Evolutionary conservation across 257 asterid genomes (phyloP), one percentile per base, ranked within the genome.

Genomic region (Nicotiana sylvestris): DNA sequence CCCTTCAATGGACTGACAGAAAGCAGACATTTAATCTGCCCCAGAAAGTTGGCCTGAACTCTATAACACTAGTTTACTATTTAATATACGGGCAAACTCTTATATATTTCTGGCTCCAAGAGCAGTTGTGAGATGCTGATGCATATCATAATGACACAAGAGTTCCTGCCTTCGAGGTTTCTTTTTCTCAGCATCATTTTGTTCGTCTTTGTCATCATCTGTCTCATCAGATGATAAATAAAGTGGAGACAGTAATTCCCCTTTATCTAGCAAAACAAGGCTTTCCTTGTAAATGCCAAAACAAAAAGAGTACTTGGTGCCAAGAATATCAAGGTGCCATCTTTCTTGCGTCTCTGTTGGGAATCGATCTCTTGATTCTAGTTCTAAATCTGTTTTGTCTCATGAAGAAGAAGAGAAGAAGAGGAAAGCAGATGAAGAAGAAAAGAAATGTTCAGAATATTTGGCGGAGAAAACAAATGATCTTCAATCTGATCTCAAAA

Each of bases 211-310:
- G 2, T 62, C 82, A 0, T 81, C 85, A 49, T 80, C 1, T 80
- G 78, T 83, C 79, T 27, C 76, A n/a, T 51, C 85, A 29, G 16
- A 79, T 51, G 82, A 27, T 56, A 57, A 37, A 1, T 78, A 65
- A 37, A n/a, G 15, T 61, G 46, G 79, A 27, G 81, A 18, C 18
- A 66, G 82, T 82, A 65, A 81, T 58, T 67, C 81, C 5, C 90
- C 85, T 78, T 83, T 86, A 30, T 6, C 57, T 5, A 77, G 67
- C 83, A 84, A 76, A 80, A 74, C 62, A 29, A 84, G 84, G 65
- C 82, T 80, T 76, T 84, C 81, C 25, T 15, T 11, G 12, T 84
- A 80, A 39, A 32, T 17, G 25, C 32, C 77, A 30, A 69, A 77
- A 55, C 35, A 51, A 35, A 21, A 68, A 10, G 70, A 66, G 25